Evolutionary conservation across 805 yeast genomes (phyloP), one percentile per base, ranked within the genome.

Genomic region (Cyberlindnera euphorbiiphila): DNA sequence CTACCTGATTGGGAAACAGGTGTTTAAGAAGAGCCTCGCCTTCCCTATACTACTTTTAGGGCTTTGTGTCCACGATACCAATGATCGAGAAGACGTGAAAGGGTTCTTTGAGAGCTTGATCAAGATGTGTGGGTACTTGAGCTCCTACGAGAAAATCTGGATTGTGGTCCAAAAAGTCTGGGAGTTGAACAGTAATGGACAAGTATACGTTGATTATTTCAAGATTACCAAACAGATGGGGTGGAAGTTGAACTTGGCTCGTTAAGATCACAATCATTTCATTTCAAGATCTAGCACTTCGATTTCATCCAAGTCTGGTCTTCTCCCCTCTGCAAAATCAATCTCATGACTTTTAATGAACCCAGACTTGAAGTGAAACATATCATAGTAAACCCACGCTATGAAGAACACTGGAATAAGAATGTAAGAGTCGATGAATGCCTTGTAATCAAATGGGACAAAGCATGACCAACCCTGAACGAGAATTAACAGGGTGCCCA

Each of bases 371-470:
- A 67, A 58, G n/a, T 68, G 39, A 60, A 60, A 28, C 67, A 71
- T 29, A 63, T 53, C 51, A 64, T 58, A 49, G 61, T 39, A 53
- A 53, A 68, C 43, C 67, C 69, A 60, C 50, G 65, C 31, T 45
- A 78, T 48, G 19, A 67, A 61, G 44, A 76, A 79, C 12, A 78
- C 60, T 1, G 87, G 85, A 11, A 81, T 47, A 50, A 81, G 55
- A 42, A 81, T 72, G 51, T 81, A 81, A 4, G 80, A 74, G 54
- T 80, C 87, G 35, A 74, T 66, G 47, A 74, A 74, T 46, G 51
- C 62, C 17, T 70, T 69, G 48, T 71, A 73, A 30, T 64, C 61
- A 41, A 72, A 72, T 1, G 76, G 76, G 42, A 64, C 66, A 50
- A 72, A 72, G 39, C 60, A 60, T 1, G 71, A 59, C 74, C 74